These are phyloP conservation scores for Lomentospora prolificans DNA, from an alignment of 2,329 filamentous ascomycete species.

Conservation along the genomic window DNA sequence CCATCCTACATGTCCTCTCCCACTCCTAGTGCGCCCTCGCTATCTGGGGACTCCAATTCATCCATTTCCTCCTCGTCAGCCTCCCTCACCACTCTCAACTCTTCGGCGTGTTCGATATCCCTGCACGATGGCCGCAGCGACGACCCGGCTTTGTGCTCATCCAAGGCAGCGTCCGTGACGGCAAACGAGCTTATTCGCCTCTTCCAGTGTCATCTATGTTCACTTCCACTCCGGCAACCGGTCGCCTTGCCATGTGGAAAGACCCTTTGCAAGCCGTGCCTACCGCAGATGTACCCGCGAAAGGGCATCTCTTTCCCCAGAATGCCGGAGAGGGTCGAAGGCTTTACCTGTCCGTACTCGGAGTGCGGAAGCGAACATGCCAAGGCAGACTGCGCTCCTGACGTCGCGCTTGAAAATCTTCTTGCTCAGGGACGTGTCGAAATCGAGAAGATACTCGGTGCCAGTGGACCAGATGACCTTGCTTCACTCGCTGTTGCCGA, in stretches of 20 bases:
- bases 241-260: constrained; percentile 75
- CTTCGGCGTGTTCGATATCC: background rate
- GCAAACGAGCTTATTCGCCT: constrained; percentile 40
- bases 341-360: constrained; percentile 63
- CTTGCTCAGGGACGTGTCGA: constrained; percentile 48
- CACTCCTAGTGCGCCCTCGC: background rate
- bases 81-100: background rate
- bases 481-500: background rate
- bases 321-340: constrained; percentile 53
- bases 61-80: background rate
- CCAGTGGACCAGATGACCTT: background rate
- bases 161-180: background rate
- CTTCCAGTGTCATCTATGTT: constrained; percentile 70
- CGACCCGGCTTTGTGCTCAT: background rate
- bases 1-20: background rate
- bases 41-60: background rate
- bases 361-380: constrained; percentile 64
- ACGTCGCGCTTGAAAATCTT: constrained; percentile 69
- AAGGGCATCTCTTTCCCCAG: constrained; percentile 70
- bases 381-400: constrained; percentile 62
- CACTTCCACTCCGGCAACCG: constrained; percentile 54
- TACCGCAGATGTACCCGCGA: constrained; percentile 57
- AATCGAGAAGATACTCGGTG: constrained; percentile 25
- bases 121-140: background rate
- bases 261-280: constrained; percentile 64